Base-by-base conservation (phyloP, 805 yeast genomes). In the Candida tammaniensis region DNA sequence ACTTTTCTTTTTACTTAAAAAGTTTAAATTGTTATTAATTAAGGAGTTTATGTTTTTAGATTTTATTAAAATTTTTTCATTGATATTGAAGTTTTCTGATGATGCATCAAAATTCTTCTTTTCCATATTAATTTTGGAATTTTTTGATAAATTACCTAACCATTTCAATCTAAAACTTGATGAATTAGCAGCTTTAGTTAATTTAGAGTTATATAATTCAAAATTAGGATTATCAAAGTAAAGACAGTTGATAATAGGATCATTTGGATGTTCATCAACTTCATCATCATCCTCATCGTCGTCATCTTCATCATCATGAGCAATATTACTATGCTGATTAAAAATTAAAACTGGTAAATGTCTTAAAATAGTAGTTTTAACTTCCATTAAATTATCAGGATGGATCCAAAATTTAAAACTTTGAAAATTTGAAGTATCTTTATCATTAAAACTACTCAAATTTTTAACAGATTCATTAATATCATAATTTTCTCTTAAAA, bases 381-480 rank as follows among this genome's bases (percentile, higher is more conserved):
- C 96, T 64, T 91, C 98, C 96, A 91, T 89, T 55, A 93, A 59
- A 38, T 57, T 55, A 28, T 93, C 98, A n/a, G 91, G 89, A 57
- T 91, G 98, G 27, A 93, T 74, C 98, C 98, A 91, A 60, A 91
- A 91, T 63, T 86, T 87, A 61, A 82, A 80, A 11, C 86, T 80
- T 43, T 68, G 81, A 68, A 49, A 79, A 55, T 67, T 66, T n/a
- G 44, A 48, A 33, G 46, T 48, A 17, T 58, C 49, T 7, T 55
- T 61, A 35, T 66, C 71, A 37, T 61, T 66, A 61, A 68, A 55
- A 59, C 69, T 63, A n/a, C 76, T 69, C 36, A 76, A 53, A 46
- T 69, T 72, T 22, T 67, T 64, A 45, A 75, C 64, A 0, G 76
- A 60, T 43, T 66, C 68, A 43, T 70, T 68, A 25, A 75, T 56